phyloP scores from a whole-genome alignment of 2,329 filamentous ascomycete species.

The Geoglossum cookeanum region DNA sequence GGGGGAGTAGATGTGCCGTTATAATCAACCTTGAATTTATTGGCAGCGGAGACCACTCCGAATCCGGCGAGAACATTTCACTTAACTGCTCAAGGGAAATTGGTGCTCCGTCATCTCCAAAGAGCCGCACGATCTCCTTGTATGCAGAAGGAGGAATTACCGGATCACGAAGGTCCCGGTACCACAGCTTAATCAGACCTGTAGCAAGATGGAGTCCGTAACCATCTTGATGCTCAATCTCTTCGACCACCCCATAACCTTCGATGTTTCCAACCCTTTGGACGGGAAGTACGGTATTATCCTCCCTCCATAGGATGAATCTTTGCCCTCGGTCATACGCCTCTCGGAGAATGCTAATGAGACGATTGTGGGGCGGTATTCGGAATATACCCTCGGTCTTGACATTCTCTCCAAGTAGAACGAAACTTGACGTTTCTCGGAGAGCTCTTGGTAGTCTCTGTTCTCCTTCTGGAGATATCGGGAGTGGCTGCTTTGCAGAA shows the following conservation, averaged over 20 bases:
- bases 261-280: slow-evolving; percentile 17
- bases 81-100: slow-evolving; percentile 24
- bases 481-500: slow-evolving; percentile 27
- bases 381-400: slow-evolving; percentile 33
- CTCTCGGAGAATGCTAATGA: slow-evolving; percentile 31
- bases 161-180: slow-evolving; percentile 31
- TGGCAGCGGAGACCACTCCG: slow-evolving; percentile 27
- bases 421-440: slow-evolving; percentile 31
- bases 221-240: slow-evolving; percentile 28
- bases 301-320: slow-evolving; percentile 33
- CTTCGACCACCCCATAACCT: slow-evolving; percentile 24
- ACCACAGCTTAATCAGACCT: slow-evolving; percentile 36
- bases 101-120: slow-evolving; percentile 20
- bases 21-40: slow-evolving; percentile 27
- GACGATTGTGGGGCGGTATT: slow-evolving; percentile 29
- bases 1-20: slow-evolving; percentile 30
- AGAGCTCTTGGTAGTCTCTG: slow-evolving; percentile 32
- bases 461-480: slow-evolving; percentile 24
- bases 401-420: slow-evolving; percentile 29
- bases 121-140: slow-evolving; percentile 24
- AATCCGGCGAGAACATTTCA: slow-evolving; percentile 26
- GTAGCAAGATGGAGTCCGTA: slow-evolving; percentile 34
- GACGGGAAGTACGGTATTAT: slow-evolving; percentile 17
- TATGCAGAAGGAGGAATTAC: slow-evolving; percentile 32
- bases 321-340: slow-evolving; percentile 35